Evolutionary conservation across 352 stramenopile species (phyloP), one percentile per base, ranked within the genome.

Genomic region (Aphanomyces stellatus): DNA sequence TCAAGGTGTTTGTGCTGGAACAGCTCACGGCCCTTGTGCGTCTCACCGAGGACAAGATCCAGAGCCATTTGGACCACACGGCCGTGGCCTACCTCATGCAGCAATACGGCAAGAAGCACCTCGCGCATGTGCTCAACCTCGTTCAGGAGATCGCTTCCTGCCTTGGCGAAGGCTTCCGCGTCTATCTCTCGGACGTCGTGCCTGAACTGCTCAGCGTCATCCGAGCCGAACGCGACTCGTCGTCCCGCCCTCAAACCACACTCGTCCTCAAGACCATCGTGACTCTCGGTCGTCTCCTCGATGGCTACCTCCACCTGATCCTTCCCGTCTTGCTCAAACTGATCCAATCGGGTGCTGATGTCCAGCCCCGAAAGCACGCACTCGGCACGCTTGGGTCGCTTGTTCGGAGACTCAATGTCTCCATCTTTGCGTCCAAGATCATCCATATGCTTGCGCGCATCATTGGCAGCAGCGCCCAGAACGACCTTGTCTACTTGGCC

Each of bases 21-120:
- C 94, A 99, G 63, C 78, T 99, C 30, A 95, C 89, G 62, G 91
- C 95, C 43, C 77, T 99, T n/a, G 96, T 98, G 48, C 78, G 92
- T 34, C 98, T 99, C 74, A 96, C 99, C 10, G 87, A 97, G 59
- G 94, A 98, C 64, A 90, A 99, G 76, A 93, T 99, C 53, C 85
- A 97, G 41, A 88, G 93, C 7, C 82, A 95, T 63, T 69, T 95
- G 24, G 84, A 95, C 51, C 82, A 93, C 42, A 77, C 88, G 17
- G 84, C 85, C 17, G 85, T 95, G 76, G 73, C 91, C 35, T 90
- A 81, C 8, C 91, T 95, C 53, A 77, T 92, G 2, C 75, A 87
- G 62, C 85, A 81, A 55, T 95, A 92, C 67, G 93, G 86, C 83
- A 84, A 93, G 59, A 82, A 90, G 15, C 98, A 99, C 74, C 75